Conservation (phyloP, 495 filamentous ascomycete species). For the Penicillium turbatum region DNA sequence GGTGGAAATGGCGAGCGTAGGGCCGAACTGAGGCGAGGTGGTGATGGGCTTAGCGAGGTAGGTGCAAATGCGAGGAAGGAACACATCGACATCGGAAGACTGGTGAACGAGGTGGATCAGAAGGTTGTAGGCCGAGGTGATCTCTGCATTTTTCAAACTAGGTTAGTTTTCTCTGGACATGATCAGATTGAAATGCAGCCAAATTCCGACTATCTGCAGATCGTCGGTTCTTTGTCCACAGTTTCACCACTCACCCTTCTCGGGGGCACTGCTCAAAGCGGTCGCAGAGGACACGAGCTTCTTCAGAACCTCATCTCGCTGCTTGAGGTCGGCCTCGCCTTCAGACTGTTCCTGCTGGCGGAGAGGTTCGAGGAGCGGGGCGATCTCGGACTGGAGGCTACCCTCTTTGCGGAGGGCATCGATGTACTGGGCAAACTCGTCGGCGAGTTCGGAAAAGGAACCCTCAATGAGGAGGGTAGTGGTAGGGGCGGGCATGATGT, state of each 20-base stretch:
- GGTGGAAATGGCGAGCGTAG: slow-evolving; percentile 76
- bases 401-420: slow-evolving; percentile 59
- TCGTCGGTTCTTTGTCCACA: slow-evolving; percentile 11
- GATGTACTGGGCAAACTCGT: slow-evolving; percentile 83
- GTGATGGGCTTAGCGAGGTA: slow-evolving; percentile 83
- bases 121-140: slow-evolving; percentile 91
- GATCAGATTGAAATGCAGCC: slow-evolving; percentile 8
- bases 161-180: slow-evolving; percentile 11
- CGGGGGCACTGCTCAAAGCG: slow-evolving; percentile 73
- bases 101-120: slow-evolving; percentile 88
- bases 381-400: slow-evolving; percentile 62
- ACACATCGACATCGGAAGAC: slow-evolving; percentile 73
- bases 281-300: slow-evolving; percentile 73
- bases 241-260: slow-evolving; percentile 60
- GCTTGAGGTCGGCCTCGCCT: slow-evolving; percentile 46
- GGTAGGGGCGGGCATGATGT: slow-evolving; percentile 49
- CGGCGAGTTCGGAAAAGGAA: slow-evolving; percentile 77
- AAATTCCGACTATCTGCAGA: slow-evolving; percentile 16
- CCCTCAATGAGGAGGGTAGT: slow-evolving; percentile 84
- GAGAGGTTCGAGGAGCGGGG: slow-evolving; percentile 62
- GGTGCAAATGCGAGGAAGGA: slow-evolving; percentile 79
- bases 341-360: slow-evolving; percentile 47
- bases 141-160: slow-evolving; percentile 52
- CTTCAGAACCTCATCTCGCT: slow-evolving; percentile 83
- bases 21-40: slow-evolving; percentile 77